phyloP scores from a whole-genome alignment of 1,139 yeast species.

The Taiozyma sp. region DNA sequence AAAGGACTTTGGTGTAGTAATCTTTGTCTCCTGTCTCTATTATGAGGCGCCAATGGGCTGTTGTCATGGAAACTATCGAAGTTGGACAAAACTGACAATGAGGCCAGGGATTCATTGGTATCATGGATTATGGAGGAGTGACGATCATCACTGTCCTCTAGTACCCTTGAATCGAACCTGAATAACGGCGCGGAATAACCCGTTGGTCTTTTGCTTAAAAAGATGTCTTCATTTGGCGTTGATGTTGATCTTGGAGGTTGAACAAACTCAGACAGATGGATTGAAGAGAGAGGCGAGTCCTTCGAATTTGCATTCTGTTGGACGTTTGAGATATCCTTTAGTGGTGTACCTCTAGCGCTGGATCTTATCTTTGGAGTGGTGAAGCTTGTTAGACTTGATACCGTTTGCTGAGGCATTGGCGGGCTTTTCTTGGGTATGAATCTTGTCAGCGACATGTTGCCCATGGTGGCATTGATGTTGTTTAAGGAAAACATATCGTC shows the following conservation, averaged over 20 bases:
- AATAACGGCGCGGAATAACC: conserved; percentile 17
- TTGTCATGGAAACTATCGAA: neutral
- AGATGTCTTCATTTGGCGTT: conserved; percentile 24
- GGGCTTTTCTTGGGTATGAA: neutral
- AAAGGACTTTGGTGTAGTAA: neutral
- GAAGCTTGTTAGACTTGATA: neutral
- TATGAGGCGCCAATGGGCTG: conserved; percentile 7
- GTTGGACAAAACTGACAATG: neutral
- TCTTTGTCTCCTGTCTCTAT: neutral
- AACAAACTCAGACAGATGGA: conserved; percentile 30
- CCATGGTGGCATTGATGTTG: neutral
- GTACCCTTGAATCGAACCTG: conserved; percentile 8
- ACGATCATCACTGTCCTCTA: neutral
- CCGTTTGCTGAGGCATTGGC: neutral
- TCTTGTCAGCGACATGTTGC: neutral
- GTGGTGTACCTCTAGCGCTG: neutral
- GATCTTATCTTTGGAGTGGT: neutral
- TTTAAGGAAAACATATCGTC: conserved; percentile 13
- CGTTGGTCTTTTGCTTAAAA: conserved; percentile 3
- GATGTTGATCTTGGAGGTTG: conserved; percentile 34
- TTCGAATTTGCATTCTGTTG: neutral
- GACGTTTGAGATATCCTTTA: neutral
- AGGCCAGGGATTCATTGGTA: neutral
- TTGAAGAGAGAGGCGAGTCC: conserved; percentile 17
- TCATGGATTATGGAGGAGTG: neutral